Conservation (phyloP, 2,329 filamentous ascomycete species). For the Colletotrichum sp. region DNA sequence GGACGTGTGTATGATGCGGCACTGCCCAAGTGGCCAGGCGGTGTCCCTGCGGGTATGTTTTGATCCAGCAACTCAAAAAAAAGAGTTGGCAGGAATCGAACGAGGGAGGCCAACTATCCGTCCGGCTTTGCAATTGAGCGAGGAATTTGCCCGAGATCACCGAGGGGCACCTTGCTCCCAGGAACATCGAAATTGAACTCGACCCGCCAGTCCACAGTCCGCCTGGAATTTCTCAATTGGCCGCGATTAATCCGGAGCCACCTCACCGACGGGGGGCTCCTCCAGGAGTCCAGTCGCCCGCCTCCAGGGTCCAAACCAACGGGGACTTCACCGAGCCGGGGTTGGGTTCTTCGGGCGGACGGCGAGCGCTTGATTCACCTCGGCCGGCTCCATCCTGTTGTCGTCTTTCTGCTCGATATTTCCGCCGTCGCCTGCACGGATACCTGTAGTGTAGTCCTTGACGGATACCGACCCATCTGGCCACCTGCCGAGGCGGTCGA, state of each 20-base stretch:
- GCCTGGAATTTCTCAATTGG: not conserved
- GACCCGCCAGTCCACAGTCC: not conserved
- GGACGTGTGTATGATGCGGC: not conserved
- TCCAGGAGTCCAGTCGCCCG: not conserved
- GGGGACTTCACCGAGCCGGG: not conserved
- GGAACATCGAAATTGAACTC: not conserved
- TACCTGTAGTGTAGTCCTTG: not conserved
- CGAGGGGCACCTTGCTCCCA: constrained; percentile 1
- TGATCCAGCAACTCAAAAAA: not conserved
- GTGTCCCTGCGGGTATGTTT: not conserved
- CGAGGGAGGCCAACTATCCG: not conserved
- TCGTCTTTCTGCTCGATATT: not conserved
- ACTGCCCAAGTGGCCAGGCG: not conserved
- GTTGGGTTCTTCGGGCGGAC: not conserved
- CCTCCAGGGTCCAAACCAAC: not conserved
- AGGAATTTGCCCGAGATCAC: constrained; percentile 15
- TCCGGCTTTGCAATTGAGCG: not conserved
- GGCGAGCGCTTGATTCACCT: not conserved
- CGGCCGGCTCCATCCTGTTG: not conserved
- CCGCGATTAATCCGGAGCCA: constrained; percentile 14
- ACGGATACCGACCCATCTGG: not conserved
- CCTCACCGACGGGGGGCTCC: not conserved
- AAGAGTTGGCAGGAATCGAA: not conserved
- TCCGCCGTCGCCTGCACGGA: not conserved
- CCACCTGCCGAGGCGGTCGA: not conserved